Evolutionary conservation across 306 rosid species (phyloP).

Genomic region (Cicer pinnatifidum): DNA sequence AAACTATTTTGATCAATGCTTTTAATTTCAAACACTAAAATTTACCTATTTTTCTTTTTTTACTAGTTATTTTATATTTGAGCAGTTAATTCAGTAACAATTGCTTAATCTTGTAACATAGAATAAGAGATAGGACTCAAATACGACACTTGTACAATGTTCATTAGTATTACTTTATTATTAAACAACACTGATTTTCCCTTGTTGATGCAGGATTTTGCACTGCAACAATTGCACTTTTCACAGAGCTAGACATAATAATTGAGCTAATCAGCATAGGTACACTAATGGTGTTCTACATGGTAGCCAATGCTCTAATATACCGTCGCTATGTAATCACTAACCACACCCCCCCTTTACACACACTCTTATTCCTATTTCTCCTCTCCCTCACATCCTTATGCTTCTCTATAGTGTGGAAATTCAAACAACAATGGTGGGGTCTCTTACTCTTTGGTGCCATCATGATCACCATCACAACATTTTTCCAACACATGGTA

Average conservation of each 20-base stretch:
- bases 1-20: too few species aligned
- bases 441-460: conserved; percentile 60
- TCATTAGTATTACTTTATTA: background rate
- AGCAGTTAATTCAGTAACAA: background rate
- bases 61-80: too few species aligned
- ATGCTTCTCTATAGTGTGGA: conserved; percentile 80
- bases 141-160: background rate
- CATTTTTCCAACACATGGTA: conserved; percentile 61
- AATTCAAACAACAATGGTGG: conserved; percentile 69
- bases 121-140: background rate
- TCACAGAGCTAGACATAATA: conserved; percentile 76
- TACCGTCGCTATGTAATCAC: conserved; percentile 72
- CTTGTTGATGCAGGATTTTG: conserved; percentile 63
- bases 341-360: conserved; percentile 56
- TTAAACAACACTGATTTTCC: background rate
- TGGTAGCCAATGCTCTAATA: conserved; percentile 87
- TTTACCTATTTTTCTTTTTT: too few species aligned
- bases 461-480: conserved; percentile 56
- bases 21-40: too few species aligned
- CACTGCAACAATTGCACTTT: conserved; percentile 85
- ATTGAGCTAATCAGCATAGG: conserved; percentile 75
- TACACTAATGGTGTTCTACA: conserved; percentile 82
- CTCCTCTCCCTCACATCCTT: conserved; percentile 68
- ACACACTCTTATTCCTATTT: conserved; percentile 63
- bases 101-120: background rate